Base-by-base conservation (phyloP, 495 filamentous ascomycete species). In the Podospora pseudoanserina region DNA sequence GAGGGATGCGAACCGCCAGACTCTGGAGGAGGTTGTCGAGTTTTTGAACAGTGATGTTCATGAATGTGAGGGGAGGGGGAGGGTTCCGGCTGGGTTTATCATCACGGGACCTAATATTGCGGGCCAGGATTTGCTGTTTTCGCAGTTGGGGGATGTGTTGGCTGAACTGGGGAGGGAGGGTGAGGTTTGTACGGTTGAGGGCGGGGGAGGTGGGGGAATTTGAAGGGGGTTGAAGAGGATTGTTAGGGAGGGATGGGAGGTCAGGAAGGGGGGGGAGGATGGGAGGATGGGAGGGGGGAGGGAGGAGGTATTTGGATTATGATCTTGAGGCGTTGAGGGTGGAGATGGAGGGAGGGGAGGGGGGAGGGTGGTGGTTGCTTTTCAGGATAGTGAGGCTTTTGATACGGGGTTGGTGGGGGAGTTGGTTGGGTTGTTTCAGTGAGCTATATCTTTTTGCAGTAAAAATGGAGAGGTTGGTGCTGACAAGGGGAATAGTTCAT, bases 331-430 rank as follows among this genome's bases (percentile, higher is more conserved):
- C 91, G n/a, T 82, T 99, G 7, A 79, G 89, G 65, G 86, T 88
- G 32, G 83, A 81, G 75, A 83, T 92, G 16, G 81, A 57, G 79
- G 79, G 83, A 86, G 57, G 76, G 78, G 63, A 82, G 75, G 79
- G 9, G 84, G 85, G 28, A 79, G 85, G 66, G 82, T 97, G 34
- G 82, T 94, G 7, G 76, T 99, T 23, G 89, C 90, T 16, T 89
- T 99, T 63, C 88, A 92, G 73, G 96, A 98, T 75, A 96, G 91
- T 68, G 96, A 99, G 77, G 94, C 90, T 5, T 97, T 98, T 74
- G 93, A 97, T 73, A 86, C 85, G 44, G 81, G 78, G n/a, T 77
- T 97, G 30, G 78, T 98, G 34, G 87, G 86, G 1, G 93, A 97
- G 75, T 76, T 97, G 30, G 83, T 97, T 54, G 85, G 85, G 26